Base-by-base conservation (phyloP, 495 filamentous ascomycete genomes). In the Glonium stellatum region DNA sequence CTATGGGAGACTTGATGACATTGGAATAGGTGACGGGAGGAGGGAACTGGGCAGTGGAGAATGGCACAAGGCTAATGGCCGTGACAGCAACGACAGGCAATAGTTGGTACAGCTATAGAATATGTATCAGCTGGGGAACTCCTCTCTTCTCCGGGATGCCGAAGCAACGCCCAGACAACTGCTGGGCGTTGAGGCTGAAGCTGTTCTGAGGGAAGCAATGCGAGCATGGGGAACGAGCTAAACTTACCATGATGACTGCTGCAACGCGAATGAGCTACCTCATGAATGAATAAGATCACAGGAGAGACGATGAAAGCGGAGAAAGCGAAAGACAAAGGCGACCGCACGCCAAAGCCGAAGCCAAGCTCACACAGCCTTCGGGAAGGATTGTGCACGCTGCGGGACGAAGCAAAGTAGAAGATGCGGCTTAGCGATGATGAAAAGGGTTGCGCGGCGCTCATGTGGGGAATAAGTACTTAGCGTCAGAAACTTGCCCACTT, bases 1-100 rank as follows among this genome's bases (percentile, higher is more conserved):
- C 76, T 51, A 81, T 73, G 10, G 82, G 81, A 15, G 83, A 85
- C 35, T 69, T 63, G 48, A 86, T 74, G 8, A 78, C 78, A 15
- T 74, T 81, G 49, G 79, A 44, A 61, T 82, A 70, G 50, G 64
- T 54, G 54, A 61, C 62, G 23, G 67, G 68, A n/a, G 70, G 68
- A 10, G 67, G 62, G 42, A 57, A 67, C 46, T 60, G 58, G 10
- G 58, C 48, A 15, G 19, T 27, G 1, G 55, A 57, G 51, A 61
- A 27, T 37, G 21, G 15, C 11, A 51, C 13, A 31, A 51, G 21
- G 48, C 21, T 15, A 31, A 57, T 54, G 47, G 34, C 46, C 23
- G 42, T 34, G 10, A 49, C 57, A 18, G 58, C 18, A 61, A 66
- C 31, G 59, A 66, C 49, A 51, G 59, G 36, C 59, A 35, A 57